Evolutionary conservation across 2,329 filamentous ascomycete species (phyloP), one percentile per base, ranked within the genome.

Genomic region (Alternaria gaisen): DNA sequence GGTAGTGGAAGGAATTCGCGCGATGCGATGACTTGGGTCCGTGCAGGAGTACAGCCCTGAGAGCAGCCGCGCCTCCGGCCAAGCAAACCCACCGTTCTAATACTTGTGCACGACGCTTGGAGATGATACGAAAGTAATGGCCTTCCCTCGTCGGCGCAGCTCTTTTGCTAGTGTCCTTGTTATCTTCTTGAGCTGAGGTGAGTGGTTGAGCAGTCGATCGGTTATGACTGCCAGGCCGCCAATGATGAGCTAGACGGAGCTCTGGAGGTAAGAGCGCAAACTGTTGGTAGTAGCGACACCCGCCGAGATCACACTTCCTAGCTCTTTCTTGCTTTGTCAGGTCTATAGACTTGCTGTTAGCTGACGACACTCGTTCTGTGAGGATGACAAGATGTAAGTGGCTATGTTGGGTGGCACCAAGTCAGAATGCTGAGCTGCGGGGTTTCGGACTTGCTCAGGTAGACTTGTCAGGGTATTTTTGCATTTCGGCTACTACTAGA

Each of bases 1-100:
- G 63, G 63, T 63, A 70, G 71, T 67, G 62, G 63, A 62, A 69
- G 66, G 62, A 42, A 66, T 71, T 69, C 67, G 71, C 65, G 70
- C 61, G 64, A 67, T 66, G 64, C 58, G 65, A 63, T 68, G 66
- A 65, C 58, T 60, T 61, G 43, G 64, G 65, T 56, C 68, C 68
- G 69, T 71, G 69, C 68, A 59, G 47, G 63, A 65, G 68, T 67
- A 71, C 68, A 67, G 32, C 46, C 46, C 14, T 50, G 46, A 50
- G 64, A 58, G 52, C 34, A 55, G 56, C 57, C 55, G 59, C 62
- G 57, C 60, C 53, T 60, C 42, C 53, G 53, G 51, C 38, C 42
- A 65, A 56, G 36, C 58, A 60, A 50, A 56, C 43, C 44, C 52
- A 48, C 60, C 40, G 48, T 44, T 58, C 42, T 34, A 30, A 28